A percentile compares a stretch with the other conserved stretches of the same genome.
Conservation (phyloP, 2,329 filamentous ascomycete genomes). For the Diaporthe humulicola region DNA sequence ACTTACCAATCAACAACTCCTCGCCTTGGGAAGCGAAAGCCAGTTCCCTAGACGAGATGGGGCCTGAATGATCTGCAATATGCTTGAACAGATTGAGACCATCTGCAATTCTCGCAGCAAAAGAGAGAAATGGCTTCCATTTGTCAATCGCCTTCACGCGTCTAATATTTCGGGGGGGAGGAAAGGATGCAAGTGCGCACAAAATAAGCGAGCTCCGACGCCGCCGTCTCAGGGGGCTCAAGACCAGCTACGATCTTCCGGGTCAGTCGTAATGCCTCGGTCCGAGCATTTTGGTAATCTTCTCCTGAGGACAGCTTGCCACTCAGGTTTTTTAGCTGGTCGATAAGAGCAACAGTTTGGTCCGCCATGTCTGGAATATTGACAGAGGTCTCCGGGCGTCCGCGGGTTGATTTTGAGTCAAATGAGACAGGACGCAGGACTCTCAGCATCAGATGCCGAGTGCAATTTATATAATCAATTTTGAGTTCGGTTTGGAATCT, state of each 20-base stretch:
- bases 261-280: background rate
- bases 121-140: constrained; percentile 42
- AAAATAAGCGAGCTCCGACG: background rate
- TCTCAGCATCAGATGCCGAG: background rate
- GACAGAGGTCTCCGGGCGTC: background rate
- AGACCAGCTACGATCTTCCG: background rate
- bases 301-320: background rate
- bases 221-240: background rate
- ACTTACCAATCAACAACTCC: constrained; percentile 45
- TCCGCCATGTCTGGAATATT: background rate
- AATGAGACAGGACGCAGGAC: too few relatives aligned
- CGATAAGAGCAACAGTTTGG: background rate
- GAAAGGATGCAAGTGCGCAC: background rate
- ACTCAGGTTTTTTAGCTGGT: background rate
- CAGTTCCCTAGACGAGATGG: constrained; percentile 42
- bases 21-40: constrained; percentile 43
- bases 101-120: constrained; percentile 44
- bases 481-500: background rate
- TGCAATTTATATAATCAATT: background rate
- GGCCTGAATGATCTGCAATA: constrained; percentile 38
- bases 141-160: background rate
- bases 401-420: too few relatives aligned
- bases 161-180: too few relatives aligned
- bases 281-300: background rate
- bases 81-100: constrained; percentile 45